Evolutionary conservation across 1,284 basidiomycete genomes (phyloP), one percentile per base, ranked within the genome.

Genomic region (Apiotrichum gracile): DNA sequence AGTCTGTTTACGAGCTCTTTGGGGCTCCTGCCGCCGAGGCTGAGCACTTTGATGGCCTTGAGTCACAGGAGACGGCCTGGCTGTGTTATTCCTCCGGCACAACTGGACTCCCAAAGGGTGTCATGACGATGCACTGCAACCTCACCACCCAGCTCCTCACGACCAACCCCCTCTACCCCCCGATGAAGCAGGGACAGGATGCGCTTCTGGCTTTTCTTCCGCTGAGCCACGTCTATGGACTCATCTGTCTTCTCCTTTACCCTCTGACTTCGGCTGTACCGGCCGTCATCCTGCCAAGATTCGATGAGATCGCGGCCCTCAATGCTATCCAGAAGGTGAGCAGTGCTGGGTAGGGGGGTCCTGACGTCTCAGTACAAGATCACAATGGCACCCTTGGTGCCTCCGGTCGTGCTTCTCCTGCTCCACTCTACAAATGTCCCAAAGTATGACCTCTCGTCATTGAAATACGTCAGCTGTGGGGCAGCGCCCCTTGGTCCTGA

Each of bases 401-500:
- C 91, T 0, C 91, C 91, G 0, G 83, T 96, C 42, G 76, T 91
- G 3, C 83, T 94, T 22, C 62, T 67, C 19, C 54, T 76, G 41
- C 57, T 71, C 22, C 58, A 77, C 54, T 74, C 74, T 41, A 69
- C 73, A 78, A 83, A 81, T 16, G 79, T 86, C 2, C 80, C 82
- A 42, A 80, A 86, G 68, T 86, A 86, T 69, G 79, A 91, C 63
- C 59, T 92, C 47, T 81, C 78, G 4, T 80, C 81, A 2, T 67
- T 94, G 5, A 73, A 77, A 22, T 72, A 80, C 8, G 64, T 91
- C 45, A 78, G 84, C 60, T 87, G 83, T 2, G 91, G 88, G 12
- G 92, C 91, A 0, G 91, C 91, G 3, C 90, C 91, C 1, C 78
- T 92, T 5, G 83, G 86, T 2, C 44, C 58, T 12, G 67, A 72